Evolutionary conservation across 768 basidiomycete genomes (phyloP), one percentile per base, ranked within the genome.

Genomic region (Tricholoma terreum): DNA sequence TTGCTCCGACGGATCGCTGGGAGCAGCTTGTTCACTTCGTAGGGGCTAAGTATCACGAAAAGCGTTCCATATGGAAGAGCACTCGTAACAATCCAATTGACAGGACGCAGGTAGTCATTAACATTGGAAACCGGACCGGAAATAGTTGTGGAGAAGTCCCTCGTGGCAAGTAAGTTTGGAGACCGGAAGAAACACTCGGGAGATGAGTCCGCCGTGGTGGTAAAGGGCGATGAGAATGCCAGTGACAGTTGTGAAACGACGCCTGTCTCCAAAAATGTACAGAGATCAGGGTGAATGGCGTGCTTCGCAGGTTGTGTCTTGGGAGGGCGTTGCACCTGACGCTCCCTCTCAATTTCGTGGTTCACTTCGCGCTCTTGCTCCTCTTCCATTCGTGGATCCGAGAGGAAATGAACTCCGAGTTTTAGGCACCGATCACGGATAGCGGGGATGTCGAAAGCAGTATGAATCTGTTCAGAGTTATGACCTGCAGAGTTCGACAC

Each of bases 291-390:
- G 57, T 75, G 54, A 3, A 77, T 36, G 1, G 30, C 8, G 56
- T 74, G 75, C n/a, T 42, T 10, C 6, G 69, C 70, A 6, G 76
- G 61, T 4, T 33, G 33, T 3, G 69, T 68, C 27, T 43, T 65
- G 0, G 69, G 61, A 4, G 77, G 75, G 5, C 77, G 68, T 60
- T 77, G 66, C 1, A 74, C 57, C 53, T 80, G 69, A 9, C 63
- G 66, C 56, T 82, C 80, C 6, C 61, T 65, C 58, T 81, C 79
- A 4, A 72, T 66, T 61, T 83, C 77, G 17, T 74, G 75, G 5
- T 62, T 58, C 7, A 83, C 66, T 55, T 83, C 80, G 22, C 80
- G 67, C 52, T 83, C 82, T 57, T 82, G 81, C 57, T 82, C 81
- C 60, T 82, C 79, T 27, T 75, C 75, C 63, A 78, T 63, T 34